Evolutionary conservation across 108 stramenopile species (phyloP), one percentile per base, ranked within the genome.

Genomic region (Cyclotella atomus): DNA sequence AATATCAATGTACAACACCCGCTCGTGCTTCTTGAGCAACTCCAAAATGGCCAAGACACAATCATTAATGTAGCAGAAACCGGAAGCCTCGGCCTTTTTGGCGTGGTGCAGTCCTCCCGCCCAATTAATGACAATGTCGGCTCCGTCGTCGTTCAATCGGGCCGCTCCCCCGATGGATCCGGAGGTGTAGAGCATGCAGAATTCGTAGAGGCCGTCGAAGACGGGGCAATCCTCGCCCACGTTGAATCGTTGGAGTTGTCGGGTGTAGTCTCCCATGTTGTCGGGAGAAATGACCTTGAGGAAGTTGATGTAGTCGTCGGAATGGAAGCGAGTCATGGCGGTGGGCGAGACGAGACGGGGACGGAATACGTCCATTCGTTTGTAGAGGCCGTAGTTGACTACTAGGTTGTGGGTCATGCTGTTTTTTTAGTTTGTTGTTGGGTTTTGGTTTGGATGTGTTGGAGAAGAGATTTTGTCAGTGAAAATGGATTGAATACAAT

Each of bases 211-310:
- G 14, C 98, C 99, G 69, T 99, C 98, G 71, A 99, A 99, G 12
- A 99, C 99, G 7, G 99, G 99, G 70, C 99, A 99, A 77, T 99
- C 99, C 76, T 99, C 99, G 59, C 99, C 99, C 35, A 99, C 99
- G 65, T 98, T 98, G 76, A 99, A 95, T 10, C 96, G 81, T 62
- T 96, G 92, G n/a, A 98, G 77, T 79, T 95, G 95, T 35, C 97
- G 86, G 20, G 87, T 83, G 70, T 95, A 95, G 53, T 95, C 94
- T 15, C 83, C 77, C 96, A 99, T 98, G 77, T 99, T 99, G 73
- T 99, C 99, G 28, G 97, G 99, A 8, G 97, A 97, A 50, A 99
- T 97, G 38, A 94, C 91, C 59, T 93, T 84, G 38, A 99, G 89
- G 62, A 99, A 99, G 68, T 99, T 97, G 80, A 99, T 94, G 93